These are phyloP conservation scores for Tillandsia fasciculata DNA, from an alignment of 176 grass and related monocot genomes.

Conservation along the genomic window DNA sequence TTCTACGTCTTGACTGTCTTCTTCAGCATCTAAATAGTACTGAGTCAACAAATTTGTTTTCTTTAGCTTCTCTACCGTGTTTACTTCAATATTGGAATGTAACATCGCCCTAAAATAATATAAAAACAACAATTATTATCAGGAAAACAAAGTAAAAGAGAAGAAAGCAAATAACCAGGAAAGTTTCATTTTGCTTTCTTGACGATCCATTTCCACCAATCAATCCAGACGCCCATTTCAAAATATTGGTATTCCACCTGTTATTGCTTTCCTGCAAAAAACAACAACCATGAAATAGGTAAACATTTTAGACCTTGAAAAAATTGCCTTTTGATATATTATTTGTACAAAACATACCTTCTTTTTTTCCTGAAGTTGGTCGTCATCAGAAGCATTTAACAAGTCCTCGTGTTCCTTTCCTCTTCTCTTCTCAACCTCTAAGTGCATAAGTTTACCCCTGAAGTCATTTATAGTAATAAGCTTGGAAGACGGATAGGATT, in stretches of 20 bases:
- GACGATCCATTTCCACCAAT: slow-evolving; percentile 67
- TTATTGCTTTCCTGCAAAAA: slow-evolving; percentile 54
- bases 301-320: slow-evolving; percentile 14
- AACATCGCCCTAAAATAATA: neutral
- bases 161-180: slow-evolving; percentile 41
- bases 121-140: slow-evolving; percentile 11
- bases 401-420: slow-evolving; percentile 81
- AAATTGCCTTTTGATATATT: slow-evolving; percentile 14
- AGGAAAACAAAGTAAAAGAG: slow-evolving; percentile 6
- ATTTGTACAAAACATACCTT: slow-evolving; percentile 27
- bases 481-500: slow-evolving; percentile 28
- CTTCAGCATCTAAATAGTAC: no score
- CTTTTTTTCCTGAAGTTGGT: slow-evolving; percentile 49
- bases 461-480: slow-evolving; percentile 82
- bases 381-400: slow-evolving; percentile 53
- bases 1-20: no score
- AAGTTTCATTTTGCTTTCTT: slow-evolving; percentile 49
- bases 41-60: no score
- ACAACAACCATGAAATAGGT: slow-evolving; percentile 16
- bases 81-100: neutral
- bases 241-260: slow-evolving; percentile 87
- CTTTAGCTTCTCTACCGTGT: no score
- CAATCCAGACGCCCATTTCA: slow-evolving; percentile 93
- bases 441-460: slow-evolving; percentile 87
- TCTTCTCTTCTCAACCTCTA: slow-evolving; percentile 81